These are phyloP conservation scores for Tolypocladium endophyticum DNA, from an alignment of 2,329 filamentous ascomycete species.

Conservation along the genomic window DNA sequence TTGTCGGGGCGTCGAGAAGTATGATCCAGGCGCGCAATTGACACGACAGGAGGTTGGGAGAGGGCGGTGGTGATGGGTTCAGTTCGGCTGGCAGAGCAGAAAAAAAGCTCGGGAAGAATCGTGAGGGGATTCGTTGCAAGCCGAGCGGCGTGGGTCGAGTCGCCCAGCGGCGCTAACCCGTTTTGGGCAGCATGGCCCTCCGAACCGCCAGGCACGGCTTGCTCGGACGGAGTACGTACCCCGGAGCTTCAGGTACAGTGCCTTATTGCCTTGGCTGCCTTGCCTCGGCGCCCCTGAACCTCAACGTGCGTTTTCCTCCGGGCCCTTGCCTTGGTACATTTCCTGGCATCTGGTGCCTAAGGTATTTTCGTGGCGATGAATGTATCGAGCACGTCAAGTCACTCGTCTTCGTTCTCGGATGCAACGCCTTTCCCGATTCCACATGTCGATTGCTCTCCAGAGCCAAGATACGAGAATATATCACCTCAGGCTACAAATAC, in stretches of 20 bases:
- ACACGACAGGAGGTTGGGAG: constrained; percentile 18
- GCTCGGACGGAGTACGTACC: neutral
- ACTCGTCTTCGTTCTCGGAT: neutral
- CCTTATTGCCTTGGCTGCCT: no score
- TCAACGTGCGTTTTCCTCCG: neutral
- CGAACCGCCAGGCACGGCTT: neutral
- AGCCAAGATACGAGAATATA: neutral
- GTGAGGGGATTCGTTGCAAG: constrained; percentile 17
- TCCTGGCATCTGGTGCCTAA: neutral
- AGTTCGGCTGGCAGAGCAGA: constrained; percentile 22
- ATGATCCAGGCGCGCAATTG: constrained; percentile 20
- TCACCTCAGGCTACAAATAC: neutral
- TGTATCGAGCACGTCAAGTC: neutral
- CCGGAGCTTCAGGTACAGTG: neutral
- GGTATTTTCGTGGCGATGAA: neutral
- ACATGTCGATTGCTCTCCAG: neutral
- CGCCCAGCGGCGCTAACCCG: constrained; percentile 14
- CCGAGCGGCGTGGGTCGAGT: neutral
- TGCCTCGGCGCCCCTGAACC: no score
- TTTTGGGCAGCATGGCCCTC: constrained; percentile 11
- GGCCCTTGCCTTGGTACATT: neutral
- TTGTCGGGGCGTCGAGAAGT: neutral
- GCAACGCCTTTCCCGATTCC: neutral
- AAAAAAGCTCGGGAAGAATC: constrained; percentile 40
- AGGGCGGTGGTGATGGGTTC: constrained; percentile 8